Evolutionary conservation across 768 basidiomycete species (phyloP).

Genomic region (Gymnopilus dilepis): DNA sequence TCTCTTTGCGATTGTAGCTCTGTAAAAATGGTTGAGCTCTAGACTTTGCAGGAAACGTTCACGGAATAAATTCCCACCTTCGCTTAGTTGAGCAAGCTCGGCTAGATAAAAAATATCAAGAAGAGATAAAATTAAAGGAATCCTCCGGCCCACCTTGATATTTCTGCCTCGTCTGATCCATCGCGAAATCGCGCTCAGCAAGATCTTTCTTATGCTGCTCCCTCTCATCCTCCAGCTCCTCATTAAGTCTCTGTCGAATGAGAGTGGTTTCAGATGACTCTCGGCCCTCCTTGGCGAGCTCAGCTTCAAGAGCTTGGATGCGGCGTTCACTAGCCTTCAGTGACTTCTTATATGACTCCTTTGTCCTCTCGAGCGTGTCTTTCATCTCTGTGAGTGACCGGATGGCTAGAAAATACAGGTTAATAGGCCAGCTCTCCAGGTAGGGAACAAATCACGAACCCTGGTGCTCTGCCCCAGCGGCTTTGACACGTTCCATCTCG

Average conservation of each 20-base stretch:
- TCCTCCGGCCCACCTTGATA: constrained; percentile 65
- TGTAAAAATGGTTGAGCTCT: constrained; percentile 33
- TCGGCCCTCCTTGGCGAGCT: constrained; percentile 70
- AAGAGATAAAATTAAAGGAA: background rate
- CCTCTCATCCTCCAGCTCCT: constrained; percentile 80
- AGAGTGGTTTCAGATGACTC: constrained; percentile 69
- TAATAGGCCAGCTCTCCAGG: constrained; percentile 18
- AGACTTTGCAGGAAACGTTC: background rate
- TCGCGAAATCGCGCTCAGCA: constrained; percentile 77
- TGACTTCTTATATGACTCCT: constrained; percentile 55
- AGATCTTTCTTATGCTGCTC: constrained; percentile 82
- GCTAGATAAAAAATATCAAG: constrained; percentile 41
- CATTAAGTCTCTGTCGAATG: constrained; percentile 69
- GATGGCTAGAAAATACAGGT: constrained; percentile 46
- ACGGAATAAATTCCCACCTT: constrained; percentile 53
- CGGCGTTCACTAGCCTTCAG: constrained; percentile 56
- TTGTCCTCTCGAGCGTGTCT: constrained; percentile 55
- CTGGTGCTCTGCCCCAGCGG: constrained; percentile 65
- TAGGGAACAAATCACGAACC: constrained; percentile 41
- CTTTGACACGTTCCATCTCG: constrained; percentile 71
- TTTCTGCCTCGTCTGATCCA: constrained; percentile 84
- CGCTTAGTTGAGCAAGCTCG: constrained; percentile 79
- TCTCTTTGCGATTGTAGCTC: constrained; percentile 83
- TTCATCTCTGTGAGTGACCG: constrained; percentile 67
- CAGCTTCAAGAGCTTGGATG: constrained; percentile 62